Evolutionary conservation across 495 filamentous ascomycete genomes (phyloP).

Genomic region (Penicillium cataractarum): DNA sequence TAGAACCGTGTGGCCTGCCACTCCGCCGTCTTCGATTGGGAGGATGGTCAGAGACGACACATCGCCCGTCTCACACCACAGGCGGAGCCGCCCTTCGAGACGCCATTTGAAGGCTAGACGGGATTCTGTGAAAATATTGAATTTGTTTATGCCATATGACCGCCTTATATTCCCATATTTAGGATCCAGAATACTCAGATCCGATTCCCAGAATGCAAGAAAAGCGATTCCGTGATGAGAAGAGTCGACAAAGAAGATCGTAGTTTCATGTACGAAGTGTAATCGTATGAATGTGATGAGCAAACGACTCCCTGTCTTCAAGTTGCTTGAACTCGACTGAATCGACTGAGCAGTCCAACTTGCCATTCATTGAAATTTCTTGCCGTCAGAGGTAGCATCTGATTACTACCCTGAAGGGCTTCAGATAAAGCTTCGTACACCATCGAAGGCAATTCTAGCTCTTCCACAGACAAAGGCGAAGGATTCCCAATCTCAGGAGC

Average conservation of each 20-base stretch:
- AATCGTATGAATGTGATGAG: neutral
- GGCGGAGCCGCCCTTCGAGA: constrained; percentile 74
- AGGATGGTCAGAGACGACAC: constrained; percentile 76
- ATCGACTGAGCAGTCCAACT: constrained; percentile 63
- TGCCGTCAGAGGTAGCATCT: constrained; percentile 57
- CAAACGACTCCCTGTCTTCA: neutral
- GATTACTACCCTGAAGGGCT: constrained; percentile 52
- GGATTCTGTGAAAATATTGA: neutral
- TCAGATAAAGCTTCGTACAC: constrained; percentile 49
- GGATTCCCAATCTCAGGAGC: constrained; percentile 49
- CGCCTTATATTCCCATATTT: neutral
- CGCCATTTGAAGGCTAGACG: constrained; percentile 51
- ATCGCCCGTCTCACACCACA: constrained; percentile 84
- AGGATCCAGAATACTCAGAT: neutral
- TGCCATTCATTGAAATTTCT: constrained; percentile 65
- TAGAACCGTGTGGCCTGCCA: constrained; percentile 76
- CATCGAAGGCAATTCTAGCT: constrained; percentile 59
- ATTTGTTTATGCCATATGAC: neutral
- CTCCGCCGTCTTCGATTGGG: constrained; percentile 81
- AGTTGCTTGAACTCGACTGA: constrained; percentile 14
- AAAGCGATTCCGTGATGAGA: neutral
- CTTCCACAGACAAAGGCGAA: constrained; percentile 60
- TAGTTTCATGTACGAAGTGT: neutral
- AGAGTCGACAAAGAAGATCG: neutral
- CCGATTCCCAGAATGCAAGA: neutral